Evolutionary conservation across 176 grass and related monocot genomes (phyloP).

Genomic region (Musa beccarii): DNA sequence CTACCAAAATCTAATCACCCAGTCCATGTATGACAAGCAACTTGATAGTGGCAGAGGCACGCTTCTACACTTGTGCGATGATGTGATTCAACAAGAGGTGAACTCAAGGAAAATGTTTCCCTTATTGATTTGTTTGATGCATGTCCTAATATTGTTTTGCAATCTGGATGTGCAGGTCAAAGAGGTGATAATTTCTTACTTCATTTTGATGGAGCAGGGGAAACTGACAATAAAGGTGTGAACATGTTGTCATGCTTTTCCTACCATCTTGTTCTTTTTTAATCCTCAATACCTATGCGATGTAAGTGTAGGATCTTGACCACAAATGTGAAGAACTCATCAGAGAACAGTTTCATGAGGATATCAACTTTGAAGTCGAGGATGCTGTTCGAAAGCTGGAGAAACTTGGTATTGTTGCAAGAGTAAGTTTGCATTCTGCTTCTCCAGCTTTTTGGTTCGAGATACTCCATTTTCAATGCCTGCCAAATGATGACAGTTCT

Average conservation of each 20-base stretch:
- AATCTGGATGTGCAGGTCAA: slow-evolving; percentile 50
- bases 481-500: neutral
- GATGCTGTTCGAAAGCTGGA: slow-evolving; percentile 87
- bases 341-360: slow-evolving; percentile 55
- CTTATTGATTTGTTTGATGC: neutral
- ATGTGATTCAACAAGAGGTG: slow-evolving; percentile 99
- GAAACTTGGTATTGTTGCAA: slow-evolving; percentile 80
- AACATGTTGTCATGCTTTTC: neutral
- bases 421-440: slow-evolving; percentile 40
- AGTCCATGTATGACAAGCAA: slow-evolving; percentile 97
- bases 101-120: neutral
- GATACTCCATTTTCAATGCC: neutral
- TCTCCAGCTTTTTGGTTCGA: neutral
- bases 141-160: neutral
- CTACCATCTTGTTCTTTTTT: neutral
- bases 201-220: slow-evolving; percentile 85
- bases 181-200: slow-evolving; percentile 86
- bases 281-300: neutral
- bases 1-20: slow-evolving; percentile 89
- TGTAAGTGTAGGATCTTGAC: slow-evolving; percentile 65
- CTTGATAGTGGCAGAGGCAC: slow-evolving; percentile 94
- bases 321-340: slow-evolving; percentile 68
- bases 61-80: slow-evolving; percentile 82
- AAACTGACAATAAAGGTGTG: slow-evolving; percentile 44
- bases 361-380: slow-evolving; percentile 79